A percentile compares a stretch with the other conserved stretches of the same genome.
Evolutionary conservation across 352 stramenopile species (phyloP).

Genomic region (Globisporangium nagaii): DNA sequence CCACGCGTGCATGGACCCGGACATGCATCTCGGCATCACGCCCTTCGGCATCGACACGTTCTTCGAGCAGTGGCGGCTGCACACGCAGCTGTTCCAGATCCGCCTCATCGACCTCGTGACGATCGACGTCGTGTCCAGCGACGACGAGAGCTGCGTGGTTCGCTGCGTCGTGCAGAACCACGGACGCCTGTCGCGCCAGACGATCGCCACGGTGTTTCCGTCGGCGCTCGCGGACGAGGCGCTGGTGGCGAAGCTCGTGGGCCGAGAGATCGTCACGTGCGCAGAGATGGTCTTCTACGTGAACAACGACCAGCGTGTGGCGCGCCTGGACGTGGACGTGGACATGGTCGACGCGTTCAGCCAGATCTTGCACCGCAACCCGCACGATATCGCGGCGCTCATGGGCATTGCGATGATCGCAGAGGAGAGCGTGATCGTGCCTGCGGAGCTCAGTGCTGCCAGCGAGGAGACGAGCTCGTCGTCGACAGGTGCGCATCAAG

Average conservation of each 20-base stretch:
- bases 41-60: constrained; percentile 12
- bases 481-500: no score
- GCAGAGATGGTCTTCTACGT: constrained; percentile 3
- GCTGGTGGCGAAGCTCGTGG: constrained; percentile 5
- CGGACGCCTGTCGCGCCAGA: constrained; percentile 1
- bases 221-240: not conserved
- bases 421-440: constrained; percentile 7
- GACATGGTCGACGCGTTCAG: constrained; percentile 2
- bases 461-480: not conserved
- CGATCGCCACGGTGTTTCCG: constrained; percentile 9
- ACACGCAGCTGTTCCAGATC: constrained; percentile 17
- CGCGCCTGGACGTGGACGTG: not conserved
- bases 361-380: not conserved
- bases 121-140: not conserved
- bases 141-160: constrained; percentile 8
- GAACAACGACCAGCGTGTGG: not conserved
- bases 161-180: constrained; percentile 3
- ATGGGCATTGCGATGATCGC: constrained; percentile 1
- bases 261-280: not conserved
- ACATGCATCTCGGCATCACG: constrained; percentile 8
- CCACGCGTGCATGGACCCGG: not conserved
- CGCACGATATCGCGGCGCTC: not conserved
- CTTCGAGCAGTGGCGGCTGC: constrained; percentile 18
- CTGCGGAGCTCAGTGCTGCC: no score
- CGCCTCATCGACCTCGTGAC: constrained; percentile 1